These are phyloP conservation scores for Leishmania turanica DNA, from an alignment of 208 protist genomes.

Conservation along the genomic window DNA sequence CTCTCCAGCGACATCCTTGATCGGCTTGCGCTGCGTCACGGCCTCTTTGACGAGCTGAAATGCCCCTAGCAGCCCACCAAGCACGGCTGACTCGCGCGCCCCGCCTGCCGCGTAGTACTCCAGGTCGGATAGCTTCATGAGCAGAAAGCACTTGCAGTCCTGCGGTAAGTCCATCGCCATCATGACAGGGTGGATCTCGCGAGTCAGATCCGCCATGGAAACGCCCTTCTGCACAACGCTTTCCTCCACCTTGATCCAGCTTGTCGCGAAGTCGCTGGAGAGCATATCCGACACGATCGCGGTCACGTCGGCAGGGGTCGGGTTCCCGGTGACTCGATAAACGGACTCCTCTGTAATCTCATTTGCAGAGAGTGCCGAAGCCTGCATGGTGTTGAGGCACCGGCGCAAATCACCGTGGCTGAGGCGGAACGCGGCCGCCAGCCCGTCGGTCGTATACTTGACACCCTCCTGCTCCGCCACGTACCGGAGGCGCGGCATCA, in stretches of 20 bases:
- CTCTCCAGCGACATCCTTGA: slow-evolving; percentile 43
- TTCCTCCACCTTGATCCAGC: slow-evolving; percentile 58
- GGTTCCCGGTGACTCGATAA: slow-evolving; percentile 86
- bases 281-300: slow-evolving; percentile 81
- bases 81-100: slow-evolving; percentile 53
- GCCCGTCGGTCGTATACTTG: slow-evolving; percentile 77
- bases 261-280: slow-evolving; percentile 56
- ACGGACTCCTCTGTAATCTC: slow-evolving; percentile 83
- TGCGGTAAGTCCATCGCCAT: slow-evolving; percentile 86
- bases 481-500: slow-evolving; percentile 81
- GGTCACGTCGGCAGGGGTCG: slow-evolving; percentile 73
- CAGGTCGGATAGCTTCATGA: slow-evolving; percentile 75
- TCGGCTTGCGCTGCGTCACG: slow-evolving; percentile 72
- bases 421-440: slow-evolving; percentile 93
- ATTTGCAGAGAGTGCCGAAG: slow-evolving; percentile 68
- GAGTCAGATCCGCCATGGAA: slow-evolving; percentile 72
- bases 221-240: slow-evolving; percentile 60
- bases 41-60: slow-evolving; percentile 89
- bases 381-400: slow-evolving; percentile 97
- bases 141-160: slow-evolving; percentile 84
- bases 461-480: slow-evolving; percentile 90
- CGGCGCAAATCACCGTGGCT: slow-evolving; percentile 97
- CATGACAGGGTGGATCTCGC: slow-evolving; percentile 80
- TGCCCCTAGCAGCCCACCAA: slow-evolving; percentile 72
- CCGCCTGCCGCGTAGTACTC: slow-evolving; percentile 86